Percentiles rank a stretch among this genome's conserved stretches.
phyloP scores from a whole-genome alignment of 2,329 filamentous ascomycete genomes.

The Furcasterigmium furcatum region DNA sequence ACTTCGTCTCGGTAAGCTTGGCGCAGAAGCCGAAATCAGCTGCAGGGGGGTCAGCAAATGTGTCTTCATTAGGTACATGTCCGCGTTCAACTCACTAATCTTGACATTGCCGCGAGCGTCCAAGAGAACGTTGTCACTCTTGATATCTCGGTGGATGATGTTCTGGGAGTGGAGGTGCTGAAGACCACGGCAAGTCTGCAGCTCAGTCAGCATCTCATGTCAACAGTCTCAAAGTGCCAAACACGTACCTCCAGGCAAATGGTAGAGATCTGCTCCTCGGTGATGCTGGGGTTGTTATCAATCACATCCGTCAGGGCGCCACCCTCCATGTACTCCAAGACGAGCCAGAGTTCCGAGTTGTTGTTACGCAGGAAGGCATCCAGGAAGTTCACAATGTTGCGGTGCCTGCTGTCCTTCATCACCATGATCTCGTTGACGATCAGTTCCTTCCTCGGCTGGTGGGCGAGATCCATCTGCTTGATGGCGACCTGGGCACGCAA shows the following conservation, averaged over 20 bases:
- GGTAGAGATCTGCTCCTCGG: slow-evolving; percentile 95
- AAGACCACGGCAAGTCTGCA: slow-evolving; percentile 88
- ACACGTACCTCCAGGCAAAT: slow-evolving; percentile 86
- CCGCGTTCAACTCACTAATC: slow-evolving; percentile 67
- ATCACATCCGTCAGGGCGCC: slow-evolving; percentile 97
- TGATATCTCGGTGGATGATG: slow-evolving; percentile 99
- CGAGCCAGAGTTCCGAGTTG: slow-evolving; percentile 95
- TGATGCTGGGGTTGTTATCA: slow-evolving; percentile 92
- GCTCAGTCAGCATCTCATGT: neutral
- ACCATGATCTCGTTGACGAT: slow-evolving; percentile 99
- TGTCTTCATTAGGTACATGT: too few relatives aligned
- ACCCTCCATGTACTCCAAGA: slow-evolving; percentile 99
- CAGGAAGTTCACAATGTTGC: slow-evolving; percentile 98
- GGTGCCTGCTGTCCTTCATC: slow-evolving; percentile 98
- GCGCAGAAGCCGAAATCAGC: slow-evolving; percentile 99
- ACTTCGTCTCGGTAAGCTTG: slow-evolving; percentile 95
- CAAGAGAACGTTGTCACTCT: slow-evolving; percentile 96
- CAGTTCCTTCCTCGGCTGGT: slow-evolving; percentile 94
- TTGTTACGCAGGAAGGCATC: slow-evolving; percentile 96
- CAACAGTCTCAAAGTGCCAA: neutral
- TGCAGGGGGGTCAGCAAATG: slow-evolving; percentile 36
- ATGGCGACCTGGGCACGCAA: slow-evolving; percentile 89
- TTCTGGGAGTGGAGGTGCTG: slow-evolving; percentile 93
- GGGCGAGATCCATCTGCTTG: slow-evolving; percentile 98
- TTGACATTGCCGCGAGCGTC: slow-evolving; percentile 96